phyloP scores from a whole-genome alignment of 495 filamentous ascomycete genomes.

The Sphaerosporella brunnea region DNA sequence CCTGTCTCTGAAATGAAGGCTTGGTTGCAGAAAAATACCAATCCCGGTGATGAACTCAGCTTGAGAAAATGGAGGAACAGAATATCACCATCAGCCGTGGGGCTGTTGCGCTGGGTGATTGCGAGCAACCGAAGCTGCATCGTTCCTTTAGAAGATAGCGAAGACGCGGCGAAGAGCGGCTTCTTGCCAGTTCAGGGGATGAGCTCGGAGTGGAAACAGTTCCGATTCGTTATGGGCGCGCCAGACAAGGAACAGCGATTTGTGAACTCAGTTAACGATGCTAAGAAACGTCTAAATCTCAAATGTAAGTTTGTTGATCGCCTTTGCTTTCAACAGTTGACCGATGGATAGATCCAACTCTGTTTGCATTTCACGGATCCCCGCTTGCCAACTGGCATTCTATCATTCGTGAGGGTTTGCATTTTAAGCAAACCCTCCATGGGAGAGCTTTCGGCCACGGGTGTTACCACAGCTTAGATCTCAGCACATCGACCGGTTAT shows the following conservation, averaged over 20 bases:
- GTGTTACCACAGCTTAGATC: constrained; percentile 54
- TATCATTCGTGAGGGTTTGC: constrained; percentile 66
- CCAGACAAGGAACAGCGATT: constrained; percentile 85
- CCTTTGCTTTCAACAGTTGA: background rate
- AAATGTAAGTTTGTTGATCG: constrained; percentile 14
- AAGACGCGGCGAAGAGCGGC: constrained; percentile 22
- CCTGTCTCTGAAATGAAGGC: constrained; percentile 42
- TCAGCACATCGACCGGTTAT: constrained; percentile 42
- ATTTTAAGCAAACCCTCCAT: constrained; percentile 43
- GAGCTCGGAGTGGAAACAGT: constrained; percentile 51
- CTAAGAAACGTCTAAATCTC: constrained; percentile 28
- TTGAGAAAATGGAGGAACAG: constrained; percentile 44
- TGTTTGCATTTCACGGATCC: constrained; percentile 81
- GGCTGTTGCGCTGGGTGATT: constrained; percentile 72
- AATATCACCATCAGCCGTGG: constrained; percentile 48
- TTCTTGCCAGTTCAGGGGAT: constrained; percentile 46
- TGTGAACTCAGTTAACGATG: constrained; percentile 39
- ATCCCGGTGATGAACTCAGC: constrained; percentile 24
- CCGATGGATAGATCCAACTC: constrained; percentile 36
- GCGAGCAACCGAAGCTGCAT: constrained; percentile 83
- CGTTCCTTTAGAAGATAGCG: constrained; percentile 40
- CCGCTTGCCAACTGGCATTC: constrained; percentile 67
- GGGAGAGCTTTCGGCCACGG: constrained; percentile 66
- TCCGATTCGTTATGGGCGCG: constrained; percentile 72
- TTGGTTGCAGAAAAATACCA: constrained; percentile 34